Base-by-base conservation (phyloP, 2,329 filamentous ascomycete species). In the Verticillium zaregamsianum region DNA sequence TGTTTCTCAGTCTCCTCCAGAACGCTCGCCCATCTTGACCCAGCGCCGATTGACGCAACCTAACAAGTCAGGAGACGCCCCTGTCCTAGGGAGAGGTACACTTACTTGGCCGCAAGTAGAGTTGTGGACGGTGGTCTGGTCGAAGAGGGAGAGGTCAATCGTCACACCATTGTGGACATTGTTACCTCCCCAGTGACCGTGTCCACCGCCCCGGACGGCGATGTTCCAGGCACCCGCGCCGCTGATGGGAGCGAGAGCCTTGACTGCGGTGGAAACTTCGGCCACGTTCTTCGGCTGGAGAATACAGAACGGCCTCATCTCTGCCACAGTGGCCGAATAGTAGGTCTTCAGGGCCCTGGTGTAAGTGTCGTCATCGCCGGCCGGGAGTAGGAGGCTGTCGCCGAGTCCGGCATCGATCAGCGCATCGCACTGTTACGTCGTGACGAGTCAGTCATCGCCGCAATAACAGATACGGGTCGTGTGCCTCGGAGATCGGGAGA, bases 161-260 rank as follows among this genome's bases (percentile, higher is more conserved):
- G 76, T 75, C n/a, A 81, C 69, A 3, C 78, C 79, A 2, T 71
- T 73, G 15, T 72, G 69, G 57, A 77, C 77, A 60, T 76, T 83
- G 12, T 79, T 79, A 8, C 73, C 70, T 15, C 75, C 68, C 64
- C 76, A 75, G 2, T 74, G 71, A 40, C 76, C 75, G 68, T 84
- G 82, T 0, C 82, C 82, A 32, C 81, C 82, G 63, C 80, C 79
- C 45, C 79, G 77, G n/a, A 81, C 73, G 2, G 82, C 80, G 61
- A 84, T 81, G 37, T 70, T 67, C 68, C 72, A 74, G 56, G 72
- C 64, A 0, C 68, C 66, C 0, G 67, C 65, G 17, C 67, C 68
- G 12, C 64, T 62, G 6, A 67, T 65, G 0, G 57, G 17, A 11
- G 37, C 49, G 23, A 64, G 49, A 17, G 56, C 37, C 32, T 17